Conservation (phyloP, 345 rosid species). For the Populus deltoides region DNA sequence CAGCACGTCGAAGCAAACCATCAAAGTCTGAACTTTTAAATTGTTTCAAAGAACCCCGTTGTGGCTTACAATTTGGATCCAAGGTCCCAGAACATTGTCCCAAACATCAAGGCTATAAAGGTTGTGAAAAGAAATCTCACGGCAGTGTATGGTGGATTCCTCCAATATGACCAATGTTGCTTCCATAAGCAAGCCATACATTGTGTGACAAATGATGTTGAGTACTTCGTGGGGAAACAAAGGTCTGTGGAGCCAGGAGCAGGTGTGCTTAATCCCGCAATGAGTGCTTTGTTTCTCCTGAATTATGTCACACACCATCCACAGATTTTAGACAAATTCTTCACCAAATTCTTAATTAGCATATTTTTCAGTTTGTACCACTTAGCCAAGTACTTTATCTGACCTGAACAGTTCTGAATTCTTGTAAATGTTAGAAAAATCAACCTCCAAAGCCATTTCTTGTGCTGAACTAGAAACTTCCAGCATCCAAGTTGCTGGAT, state of each 20-base stretch:
- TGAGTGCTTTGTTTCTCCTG: conserved; percentile 47
- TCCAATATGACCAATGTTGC: conserved; percentile 26
- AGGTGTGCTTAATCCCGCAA: conserved; percentile 17
- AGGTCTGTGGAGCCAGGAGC: conserved; percentile 18
- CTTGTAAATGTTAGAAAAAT: conserved; percentile 58
- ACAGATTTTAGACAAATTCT: neutral
- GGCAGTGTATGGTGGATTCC: conserved; percentile 26
- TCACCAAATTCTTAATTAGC: neutral
- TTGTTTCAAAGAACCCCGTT: too few species aligned
- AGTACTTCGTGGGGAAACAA: conserved; percentile 16
- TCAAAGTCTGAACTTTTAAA: neutral
- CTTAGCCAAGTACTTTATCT: neutral
- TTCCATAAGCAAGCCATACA: conserved; percentile 25
- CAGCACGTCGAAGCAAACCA: neutral
- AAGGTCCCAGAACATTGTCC: conserved; percentile 26
- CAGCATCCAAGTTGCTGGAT: conserved; percentile 95
- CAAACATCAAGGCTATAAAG: conserved; percentile 24
- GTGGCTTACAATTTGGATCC: conserved; percentile 18
- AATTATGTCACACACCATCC: neutral
- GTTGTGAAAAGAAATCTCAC: conserved; percentile 23
- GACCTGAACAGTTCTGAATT: conserved; percentile 64
- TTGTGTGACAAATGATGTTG: conserved; percentile 19
- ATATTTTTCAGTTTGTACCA: neutral
- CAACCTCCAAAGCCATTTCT: conserved; percentile 54
- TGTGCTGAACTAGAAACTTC: conserved; percentile 60